Percentiles rank a stretch among this genome's conserved stretches.
phyloP scores from a whole-genome alignment of 1,284 basidiomycete genomes.

The Farysia itapuensis region DNA sequence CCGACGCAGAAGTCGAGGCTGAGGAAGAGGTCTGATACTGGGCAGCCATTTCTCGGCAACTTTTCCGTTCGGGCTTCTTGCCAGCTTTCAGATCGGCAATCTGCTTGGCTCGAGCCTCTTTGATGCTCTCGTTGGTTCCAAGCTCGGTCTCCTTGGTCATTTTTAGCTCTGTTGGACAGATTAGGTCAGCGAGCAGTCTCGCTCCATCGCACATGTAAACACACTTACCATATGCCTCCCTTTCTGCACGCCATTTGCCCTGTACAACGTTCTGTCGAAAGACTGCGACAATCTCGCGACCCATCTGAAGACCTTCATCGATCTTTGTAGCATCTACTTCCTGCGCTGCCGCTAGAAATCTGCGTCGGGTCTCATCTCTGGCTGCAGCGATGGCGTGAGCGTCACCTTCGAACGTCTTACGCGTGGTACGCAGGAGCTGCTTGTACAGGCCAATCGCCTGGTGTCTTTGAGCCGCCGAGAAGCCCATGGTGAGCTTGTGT shows the following conservation, averaged over 20 bases:
- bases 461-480: conserved; percentile 42
- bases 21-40: conserved; percentile 28
- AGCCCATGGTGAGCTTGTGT: conserved; percentile 25
- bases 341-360: conserved; percentile 31
- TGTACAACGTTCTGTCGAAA: conserved; percentile 57
- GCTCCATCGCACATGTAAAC: no score
- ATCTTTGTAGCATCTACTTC: conserved; percentile 43
- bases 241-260: conserved; percentile 42
- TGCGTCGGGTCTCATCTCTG: conserved; percentile 37
- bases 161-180: conserved; percentile 30
- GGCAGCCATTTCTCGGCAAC: conserved; percentile 35
- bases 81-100: conserved; percentile 42
- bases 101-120: conserved; percentile 40
- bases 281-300: conserved; percentile 48
- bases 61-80: conserved; percentile 39
- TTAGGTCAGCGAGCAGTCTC: not conserved
- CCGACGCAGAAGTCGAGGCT: conserved; percentile 16
- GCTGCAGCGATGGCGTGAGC: conserved; percentile 35
- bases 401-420: conserved; percentile 48
- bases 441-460: conserved; percentile 53
- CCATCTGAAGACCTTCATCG: conserved; percentile 49
- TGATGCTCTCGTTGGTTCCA: conserved; percentile 55
- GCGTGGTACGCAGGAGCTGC: conserved; percentile 48
- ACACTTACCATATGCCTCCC: conserved; percentile 32
- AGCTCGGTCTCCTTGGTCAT: conserved; percentile 57